Percentiles rank a stretch among this genome's conserved stretches.
These are phyloP conservation scores for Penicillium angulare DNA, from an alignment of 495 filamentous ascomycete genomes.

Conservation along the genomic window DNA sequence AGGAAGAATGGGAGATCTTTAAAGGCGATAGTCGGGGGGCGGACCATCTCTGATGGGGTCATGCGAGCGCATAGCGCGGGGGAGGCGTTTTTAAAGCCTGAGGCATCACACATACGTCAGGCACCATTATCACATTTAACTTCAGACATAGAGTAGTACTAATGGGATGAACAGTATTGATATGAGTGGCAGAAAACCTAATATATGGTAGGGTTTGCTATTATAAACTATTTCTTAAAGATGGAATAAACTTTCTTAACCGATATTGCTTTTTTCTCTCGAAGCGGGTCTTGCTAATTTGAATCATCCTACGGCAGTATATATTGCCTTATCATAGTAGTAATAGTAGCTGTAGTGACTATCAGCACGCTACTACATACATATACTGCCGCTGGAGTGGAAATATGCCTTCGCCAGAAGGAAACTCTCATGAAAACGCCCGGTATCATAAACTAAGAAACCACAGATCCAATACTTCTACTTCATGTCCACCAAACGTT, in stretches of 20 bases:
- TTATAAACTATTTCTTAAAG: no score
- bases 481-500: constrained; percentile 7
- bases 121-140: constrained; percentile 7
- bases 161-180: no score
- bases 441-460: constrained; percentile 22
- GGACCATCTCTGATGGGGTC: constrained; percentile 28
- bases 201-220: no score
- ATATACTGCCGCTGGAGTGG: constrained; percentile 5
- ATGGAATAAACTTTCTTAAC: no score
- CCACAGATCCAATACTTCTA: constrained; percentile 2
- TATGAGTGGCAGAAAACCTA: no score
- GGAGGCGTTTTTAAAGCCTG: constrained; percentile 28
- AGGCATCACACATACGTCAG: constrained; percentile 16
- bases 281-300: no score
- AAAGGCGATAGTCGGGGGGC: constrained; percentile 15
- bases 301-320: no score
- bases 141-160: no score
- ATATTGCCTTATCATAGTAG: no score
- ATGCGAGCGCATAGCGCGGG: constrained; percentile 45
- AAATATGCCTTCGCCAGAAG: neutral
- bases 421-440: constrained; percentile 21
- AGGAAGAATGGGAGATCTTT: constrained; percentile 15
- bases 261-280: no score
- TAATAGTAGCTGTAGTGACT: no score
- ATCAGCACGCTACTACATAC: neutral